These are phyloP conservation scores for Wickerhamomyces silvicola DNA, from an alignment of 805 yeast species.

Conservation along the genomic window DNA sequence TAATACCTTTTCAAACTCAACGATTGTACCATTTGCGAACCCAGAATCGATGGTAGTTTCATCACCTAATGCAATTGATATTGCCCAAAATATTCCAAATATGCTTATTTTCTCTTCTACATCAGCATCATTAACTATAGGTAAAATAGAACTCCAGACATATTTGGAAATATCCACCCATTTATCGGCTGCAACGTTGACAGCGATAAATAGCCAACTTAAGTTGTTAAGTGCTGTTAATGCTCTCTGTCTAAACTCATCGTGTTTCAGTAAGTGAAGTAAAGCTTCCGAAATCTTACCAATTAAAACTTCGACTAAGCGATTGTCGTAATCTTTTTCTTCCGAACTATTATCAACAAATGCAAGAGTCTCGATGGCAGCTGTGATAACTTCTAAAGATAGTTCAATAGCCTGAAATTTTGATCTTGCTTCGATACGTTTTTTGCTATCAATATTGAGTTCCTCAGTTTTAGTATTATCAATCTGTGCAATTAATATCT, in stretches of 20 bases:
- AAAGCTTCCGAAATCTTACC: slow-evolving; percentile 29
- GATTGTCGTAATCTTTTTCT: slow-evolving; percentile 4
- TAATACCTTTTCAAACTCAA: slow-evolving; percentile 15
- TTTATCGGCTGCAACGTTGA: slow-evolving; percentile 9
- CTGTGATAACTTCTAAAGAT: slow-evolving; percentile 69
- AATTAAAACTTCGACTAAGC: slow-evolving; percentile 14
- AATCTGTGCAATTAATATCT: slow-evolving; percentile 18
- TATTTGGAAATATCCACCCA: slow-evolving; percentile 8
- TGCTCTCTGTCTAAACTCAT: slow-evolving; percentile 48
- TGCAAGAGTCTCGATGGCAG: slow-evolving; percentile 56
- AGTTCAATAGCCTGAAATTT: slow-evolving; percentile 62
- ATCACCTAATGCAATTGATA: slow-evolving; percentile 25
- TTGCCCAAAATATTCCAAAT: slow-evolving; percentile 41
- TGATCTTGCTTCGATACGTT: slow-evolving; percentile 39
- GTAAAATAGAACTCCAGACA: slow-evolving; percentile 13
- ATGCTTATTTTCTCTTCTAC: slow-evolving; percentile 27
- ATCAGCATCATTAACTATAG: slow-evolving; percentile 15
- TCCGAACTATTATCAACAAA: slow-evolving; percentile 12
- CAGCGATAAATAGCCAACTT: slow-evolving; percentile 42
- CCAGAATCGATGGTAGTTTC: slow-evolving; percentile 15
- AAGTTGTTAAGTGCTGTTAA: slow-evolving; percentile 68
- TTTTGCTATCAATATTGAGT: slow-evolving; percentile 31
- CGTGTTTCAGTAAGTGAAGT: slow-evolving; percentile 32
- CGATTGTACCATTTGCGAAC: slow-evolving; percentile 20
- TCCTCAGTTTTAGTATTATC: slow-evolving; percentile 27